phyloP scores from a whole-genome alignment of 140 eudicot genomes.

The Ambrosia hybrid region DNA sequence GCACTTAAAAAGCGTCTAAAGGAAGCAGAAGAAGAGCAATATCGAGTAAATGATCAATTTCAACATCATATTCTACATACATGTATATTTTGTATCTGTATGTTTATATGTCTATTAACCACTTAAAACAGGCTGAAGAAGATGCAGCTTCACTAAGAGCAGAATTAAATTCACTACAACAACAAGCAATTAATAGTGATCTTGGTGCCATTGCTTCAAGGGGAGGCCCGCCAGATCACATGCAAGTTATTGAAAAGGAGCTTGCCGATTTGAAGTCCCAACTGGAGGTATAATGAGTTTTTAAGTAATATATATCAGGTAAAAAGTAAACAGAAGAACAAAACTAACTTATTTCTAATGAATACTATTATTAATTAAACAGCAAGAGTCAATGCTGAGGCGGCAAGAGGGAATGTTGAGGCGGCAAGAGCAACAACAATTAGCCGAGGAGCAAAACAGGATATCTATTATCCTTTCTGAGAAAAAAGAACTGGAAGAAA shows the following conservation, averaged over 20 bases:
- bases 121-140: slow-evolving; percentile 78
- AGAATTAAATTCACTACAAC: slow-evolving; percentile 77
- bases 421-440: slow-evolving; percentile 74
- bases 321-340: neutral
- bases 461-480: slow-evolving; percentile 60
- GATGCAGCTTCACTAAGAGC: slow-evolving; percentile 94
- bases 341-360: slow-evolving; percentile 8
- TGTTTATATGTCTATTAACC: slow-evolving; percentile 30
- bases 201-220: slow-evolving; percentile 43
- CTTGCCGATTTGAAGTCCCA: slow-evolving; percentile 64
- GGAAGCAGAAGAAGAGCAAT: slow-evolving; percentile 98
- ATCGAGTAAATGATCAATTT: slow-evolving; percentile 53
- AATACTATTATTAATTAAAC: slow-evolving; percentile 11
- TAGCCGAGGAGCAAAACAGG: slow-evolving; percentile 70
- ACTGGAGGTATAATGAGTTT: slow-evolving; percentile 65
- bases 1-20: slow-evolving; percentile 80
- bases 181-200: slow-evolving; percentile 65
- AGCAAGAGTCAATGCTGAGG: slow-evolving; percentile 48
- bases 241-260: slow-evolving; percentile 80
- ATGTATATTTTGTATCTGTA: neutral
- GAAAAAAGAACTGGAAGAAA: slow-evolving; percentile 78
- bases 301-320: neutral
- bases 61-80: neutral
- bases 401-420: slow-evolving; percentile 68
- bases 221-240: slow-evolving; percentile 68